These are phyloP conservation scores for Suillus alpinus DNA, from an alignment of 768 basidiomycete species.

Conservation along the genomic window DNA sequence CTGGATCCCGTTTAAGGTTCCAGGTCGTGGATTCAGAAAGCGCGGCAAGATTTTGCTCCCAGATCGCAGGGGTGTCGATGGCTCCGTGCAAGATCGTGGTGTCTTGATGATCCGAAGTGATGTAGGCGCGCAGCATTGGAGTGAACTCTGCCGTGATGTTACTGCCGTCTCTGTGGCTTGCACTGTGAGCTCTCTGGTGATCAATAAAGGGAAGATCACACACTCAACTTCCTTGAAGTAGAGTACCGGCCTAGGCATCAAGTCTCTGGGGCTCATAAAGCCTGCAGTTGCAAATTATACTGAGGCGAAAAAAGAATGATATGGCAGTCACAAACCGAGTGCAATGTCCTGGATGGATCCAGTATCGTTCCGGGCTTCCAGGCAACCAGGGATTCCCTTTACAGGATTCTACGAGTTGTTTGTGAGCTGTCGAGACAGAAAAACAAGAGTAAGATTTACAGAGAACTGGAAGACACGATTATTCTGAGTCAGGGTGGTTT, in stretches of 20 bases:
- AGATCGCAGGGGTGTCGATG: background rate
- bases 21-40: slow-evolving; percentile 1
- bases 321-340: background rate
- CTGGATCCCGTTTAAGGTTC: background rate
- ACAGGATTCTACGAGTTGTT: background rate
- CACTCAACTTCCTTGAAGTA: slow-evolving; percentile 2
- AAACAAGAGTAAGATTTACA: background rate
- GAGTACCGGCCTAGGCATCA: background rate
- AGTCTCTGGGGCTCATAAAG: background rate
- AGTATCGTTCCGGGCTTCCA: background rate
- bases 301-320: background rate
- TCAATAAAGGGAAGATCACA: background rate
- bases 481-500: background rate
- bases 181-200: background rate
- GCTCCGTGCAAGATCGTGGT: background rate
- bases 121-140: background rate
- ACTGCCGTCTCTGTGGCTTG: background rate
- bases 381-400: background rate
- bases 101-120: background rate
- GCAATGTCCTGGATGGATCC: background rate
- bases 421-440: background rate
- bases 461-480: background rate
- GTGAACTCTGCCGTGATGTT: background rate
- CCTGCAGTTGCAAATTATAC: background rate
- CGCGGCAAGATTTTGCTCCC: background rate